Conservation (phyloP, 2,329 filamentous ascomycete genomes). For the Xylogone sp. region DNA sequence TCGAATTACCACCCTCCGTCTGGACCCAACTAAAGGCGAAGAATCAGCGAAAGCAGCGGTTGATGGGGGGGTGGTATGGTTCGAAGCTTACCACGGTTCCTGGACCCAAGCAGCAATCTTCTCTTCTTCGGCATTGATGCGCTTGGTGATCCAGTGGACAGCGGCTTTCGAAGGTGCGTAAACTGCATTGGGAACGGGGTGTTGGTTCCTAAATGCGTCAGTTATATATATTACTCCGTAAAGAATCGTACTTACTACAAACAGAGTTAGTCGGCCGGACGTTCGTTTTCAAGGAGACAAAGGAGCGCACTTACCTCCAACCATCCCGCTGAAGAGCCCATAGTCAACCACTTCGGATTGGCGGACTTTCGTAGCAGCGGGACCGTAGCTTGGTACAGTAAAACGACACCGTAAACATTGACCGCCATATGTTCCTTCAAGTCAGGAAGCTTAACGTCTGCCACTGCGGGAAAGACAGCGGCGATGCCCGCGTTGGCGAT, state of each 20-base stretch:
- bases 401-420: conserved; percentile 27
- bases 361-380: conserved; percentile 27
- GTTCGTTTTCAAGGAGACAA: neutral
- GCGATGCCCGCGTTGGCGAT: conserved; percentile 35
- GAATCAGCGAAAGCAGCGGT: conserved; percentile 7
- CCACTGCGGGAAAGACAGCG: conserved; percentile 23
- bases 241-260: neutral
- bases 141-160: conserved; percentile 27
- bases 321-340: conserved; percentile 25
- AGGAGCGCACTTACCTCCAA: conserved; percentile 6
- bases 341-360: conserved; percentile 27
- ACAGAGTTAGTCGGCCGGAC: neutral
- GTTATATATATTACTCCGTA: neutral
- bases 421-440: conserved; percentile 20
- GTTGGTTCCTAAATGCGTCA: conserved; percentile 8
- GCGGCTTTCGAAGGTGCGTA: conserved; percentile 30
- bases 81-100: conserved; percentile 6
- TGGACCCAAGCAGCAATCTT: conserved; percentile 17
- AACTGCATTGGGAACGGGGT: conserved; percentile 16
- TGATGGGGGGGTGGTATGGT: neutral
- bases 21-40: conserved; percentile 13
- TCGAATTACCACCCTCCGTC: conserved; percentile 21
- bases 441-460: conserved; percentile 25
- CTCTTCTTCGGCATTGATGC: conserved; percentile 20
- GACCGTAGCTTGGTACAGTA: conserved; percentile 28